Conservation (phyloP, 2,329 filamentous ascomycete species). For the Ampelomyces quisqualis region DNA sequence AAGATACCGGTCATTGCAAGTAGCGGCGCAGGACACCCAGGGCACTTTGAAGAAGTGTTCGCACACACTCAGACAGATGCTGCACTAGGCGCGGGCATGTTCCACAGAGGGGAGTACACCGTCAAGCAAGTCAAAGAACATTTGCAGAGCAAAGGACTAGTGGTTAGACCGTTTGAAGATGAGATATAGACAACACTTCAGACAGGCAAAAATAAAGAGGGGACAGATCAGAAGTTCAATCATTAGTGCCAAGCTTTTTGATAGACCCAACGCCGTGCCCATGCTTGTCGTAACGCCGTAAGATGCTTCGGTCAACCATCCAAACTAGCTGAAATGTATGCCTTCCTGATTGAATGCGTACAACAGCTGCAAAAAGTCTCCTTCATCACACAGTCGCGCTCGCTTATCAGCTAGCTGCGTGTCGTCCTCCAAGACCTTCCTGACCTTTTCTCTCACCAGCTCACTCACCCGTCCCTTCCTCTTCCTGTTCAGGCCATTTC, state of each 20-base stretch:
- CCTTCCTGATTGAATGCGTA: constrained; percentile 87
- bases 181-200: constrained; percentile 15
- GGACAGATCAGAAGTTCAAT: too few species aligned
- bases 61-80: constrained; percentile 82
- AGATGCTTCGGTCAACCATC: constrained; percentile 14
- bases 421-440: constrained; percentile 77
- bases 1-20: constrained; percentile 94
- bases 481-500: constrained; percentile 59
- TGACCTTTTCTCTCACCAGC: constrained; percentile 82
- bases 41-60: constrained; percentile 91
- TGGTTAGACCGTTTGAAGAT: constrained; percentile 75
- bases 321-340: constrained; percentile 75
- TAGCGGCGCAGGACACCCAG: constrained; percentile 84
- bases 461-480: constrained; percentile 78
- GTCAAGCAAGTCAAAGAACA: constrained; percentile 91
- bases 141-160: constrained; percentile 67
- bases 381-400: constrained; percentile 85
- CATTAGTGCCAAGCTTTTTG: constrained; percentile 23
- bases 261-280: constrained; percentile 22
- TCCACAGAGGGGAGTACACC: constrained; percentile 92
- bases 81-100: constrained; percentile 94
- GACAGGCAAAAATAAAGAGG: too few species aligned
- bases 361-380: constrained; percentile 81
- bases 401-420: constrained; percentile 80
- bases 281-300: constrained; percentile 18